A percentile compares a stretch with the other conserved stretches of the same genome.
These are phyloP conservation scores for Aspergillus fischeri DNA, from an alignment of 2,329 filamentous ascomycete species.

Conservation along the genomic window DNA sequence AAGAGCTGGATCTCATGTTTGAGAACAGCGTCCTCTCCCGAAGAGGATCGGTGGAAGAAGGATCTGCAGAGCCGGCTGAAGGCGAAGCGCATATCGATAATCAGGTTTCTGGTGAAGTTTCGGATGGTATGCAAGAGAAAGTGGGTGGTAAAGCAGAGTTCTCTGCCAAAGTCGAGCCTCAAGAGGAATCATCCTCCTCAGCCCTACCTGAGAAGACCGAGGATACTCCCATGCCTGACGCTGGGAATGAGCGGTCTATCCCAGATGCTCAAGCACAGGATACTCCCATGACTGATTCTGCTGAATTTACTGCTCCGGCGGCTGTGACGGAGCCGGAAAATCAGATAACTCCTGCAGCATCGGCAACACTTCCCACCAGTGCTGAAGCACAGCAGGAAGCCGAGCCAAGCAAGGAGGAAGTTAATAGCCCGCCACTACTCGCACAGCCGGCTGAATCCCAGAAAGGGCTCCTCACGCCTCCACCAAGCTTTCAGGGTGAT, in stretches of 20 bases:
- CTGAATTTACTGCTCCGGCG: slow-evolving; percentile 1
- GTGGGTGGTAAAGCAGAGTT: slow-evolving; percentile 23
- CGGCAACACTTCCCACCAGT: slow-evolving; percentile 35
- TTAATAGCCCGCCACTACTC: slow-evolving; percentile 38
- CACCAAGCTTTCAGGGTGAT: slow-evolving; percentile 39
- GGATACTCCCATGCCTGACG: slow-evolving; percentile 12
- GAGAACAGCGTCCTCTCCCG: slow-evolving; percentile 59
- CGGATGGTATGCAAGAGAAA: slow-evolving; percentile 24
- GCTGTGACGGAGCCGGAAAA: slow-evolving; percentile 13
- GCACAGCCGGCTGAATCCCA: slow-evolving; percentile 36
- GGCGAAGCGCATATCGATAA: slow-evolving; percentile 42
- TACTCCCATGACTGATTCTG: slow-evolving; percentile 4
- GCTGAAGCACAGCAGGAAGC: slow-evolving; percentile 26
- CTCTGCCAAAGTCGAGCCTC: slow-evolving; percentile 20
- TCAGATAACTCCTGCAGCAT: slow-evolving; percentile 11
- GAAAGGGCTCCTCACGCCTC: slow-evolving; percentile 35
- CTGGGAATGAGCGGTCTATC: slow-evolving; percentile 4
- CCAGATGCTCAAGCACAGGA: slow-evolving; percentile 7
- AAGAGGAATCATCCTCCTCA: slow-evolving; percentile 18
- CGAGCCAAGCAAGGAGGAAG: slow-evolving; percentile 24
- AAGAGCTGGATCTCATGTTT: slow-evolving; percentile 69
- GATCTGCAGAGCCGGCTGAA: slow-evolving; percentile 38
- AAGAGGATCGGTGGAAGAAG: slow-evolving; percentile 39
- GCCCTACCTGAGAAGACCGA: slow-evolving; percentile 7
- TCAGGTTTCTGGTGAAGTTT: slow-evolving; percentile 30